These are phyloP conservation scores for Dioszegia crocea DNA, from an alignment of 768 basidiomycete species.

Conservation along the genomic window DNA sequence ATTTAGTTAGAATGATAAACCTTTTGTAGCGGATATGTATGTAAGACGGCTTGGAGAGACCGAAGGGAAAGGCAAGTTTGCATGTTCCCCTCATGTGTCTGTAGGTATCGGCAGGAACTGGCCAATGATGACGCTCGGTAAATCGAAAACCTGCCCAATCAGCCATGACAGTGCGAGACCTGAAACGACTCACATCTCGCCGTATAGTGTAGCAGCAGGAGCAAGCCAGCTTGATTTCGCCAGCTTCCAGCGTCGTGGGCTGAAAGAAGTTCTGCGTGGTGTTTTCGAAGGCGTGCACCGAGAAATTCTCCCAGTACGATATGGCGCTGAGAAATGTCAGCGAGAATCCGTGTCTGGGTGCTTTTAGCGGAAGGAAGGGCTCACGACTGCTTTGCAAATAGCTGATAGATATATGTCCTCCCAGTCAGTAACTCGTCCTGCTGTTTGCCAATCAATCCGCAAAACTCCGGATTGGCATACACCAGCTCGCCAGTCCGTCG, in stretches of 20 bases:
- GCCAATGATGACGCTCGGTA: slow-evolving; percentile 43
- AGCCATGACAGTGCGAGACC: slow-evolving; percentile 11
- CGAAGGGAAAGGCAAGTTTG: not conserved
- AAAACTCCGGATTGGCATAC: slow-evolving; percentile 93
- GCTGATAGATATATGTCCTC: slow-evolving; percentile 60
- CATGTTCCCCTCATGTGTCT: not conserved
- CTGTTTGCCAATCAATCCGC: slow-evolving; percentile 85
- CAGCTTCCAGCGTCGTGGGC: slow-evolving; percentile 77
- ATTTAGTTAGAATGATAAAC: not conserved
- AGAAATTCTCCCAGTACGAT: slow-evolving; percentile 77
- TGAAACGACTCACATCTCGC: slow-evolving; percentile 56
- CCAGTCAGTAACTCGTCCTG: slow-evolving; percentile 72
- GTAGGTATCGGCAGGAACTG: slow-evolving; percentile 34
- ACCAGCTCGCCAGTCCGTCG: slow-evolving; percentile 96
- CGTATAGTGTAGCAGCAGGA: slow-evolving; percentile 96
- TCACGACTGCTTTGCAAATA: slow-evolving; percentile 91
- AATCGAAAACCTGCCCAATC: slow-evolving; percentile 28
- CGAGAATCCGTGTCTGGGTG: not conserved
- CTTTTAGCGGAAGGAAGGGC: slow-evolving; percentile 54
- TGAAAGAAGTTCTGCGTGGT: slow-evolving; percentile 92
- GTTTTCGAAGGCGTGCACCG: slow-evolving; percentile 94
- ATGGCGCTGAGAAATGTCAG: slow-evolving; percentile 31
- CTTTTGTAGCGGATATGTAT: not conserved
- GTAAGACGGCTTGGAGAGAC: not conserved
- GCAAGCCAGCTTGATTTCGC: slow-evolving; percentile 61